Evolutionary conservation across 1,284 basidiomycete species (phyloP).

Genomic region (Malassezia brasiliensis): DNA sequence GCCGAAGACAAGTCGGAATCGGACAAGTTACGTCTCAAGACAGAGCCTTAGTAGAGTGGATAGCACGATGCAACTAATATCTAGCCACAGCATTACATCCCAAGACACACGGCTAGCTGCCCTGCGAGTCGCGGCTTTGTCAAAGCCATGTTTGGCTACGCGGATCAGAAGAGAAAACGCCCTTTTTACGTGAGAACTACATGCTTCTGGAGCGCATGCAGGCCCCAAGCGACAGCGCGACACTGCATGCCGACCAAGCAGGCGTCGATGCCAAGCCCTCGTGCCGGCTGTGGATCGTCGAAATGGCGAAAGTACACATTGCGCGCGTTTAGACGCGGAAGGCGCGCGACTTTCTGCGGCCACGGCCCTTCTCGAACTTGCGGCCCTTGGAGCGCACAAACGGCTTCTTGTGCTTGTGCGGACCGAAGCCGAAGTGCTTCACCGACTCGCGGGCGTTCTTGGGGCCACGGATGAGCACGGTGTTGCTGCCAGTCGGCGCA

Average conservation of each 20-base stretch:
- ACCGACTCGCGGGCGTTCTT: constrained; percentile 86
- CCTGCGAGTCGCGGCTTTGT: neutral
- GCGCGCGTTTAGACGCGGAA: constrained; percentile 46
- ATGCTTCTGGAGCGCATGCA: neutral
- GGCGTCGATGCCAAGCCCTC: neutral
- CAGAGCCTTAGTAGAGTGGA: neutral
- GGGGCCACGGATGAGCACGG: constrained; percentile 80
- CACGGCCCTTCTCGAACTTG: constrained; percentile 61
- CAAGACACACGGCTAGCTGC: too few relatives aligned
- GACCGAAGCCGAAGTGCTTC: constrained; percentile 70
- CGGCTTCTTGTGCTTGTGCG: constrained; percentile 68
- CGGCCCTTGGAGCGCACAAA: constrained; percentile 88
- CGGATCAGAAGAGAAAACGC: neutral
- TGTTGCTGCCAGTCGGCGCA: constrained; percentile 89
- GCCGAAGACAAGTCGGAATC: neutral
- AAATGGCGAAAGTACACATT: neutral
- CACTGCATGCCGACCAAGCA: neutral
- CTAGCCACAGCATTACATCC: too few relatives aligned
- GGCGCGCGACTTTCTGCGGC: constrained; percentile 50
- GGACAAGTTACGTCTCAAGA: neutral
- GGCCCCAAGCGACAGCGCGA: neutral
- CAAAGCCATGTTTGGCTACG: neutral
- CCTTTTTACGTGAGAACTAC: constrained; percentile 5
- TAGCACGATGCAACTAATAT: neutral
- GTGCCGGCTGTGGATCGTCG: neutral